phyloP scores from a whole-genome alignment of 805 yeast species.

The Candida silvatica region DNA sequence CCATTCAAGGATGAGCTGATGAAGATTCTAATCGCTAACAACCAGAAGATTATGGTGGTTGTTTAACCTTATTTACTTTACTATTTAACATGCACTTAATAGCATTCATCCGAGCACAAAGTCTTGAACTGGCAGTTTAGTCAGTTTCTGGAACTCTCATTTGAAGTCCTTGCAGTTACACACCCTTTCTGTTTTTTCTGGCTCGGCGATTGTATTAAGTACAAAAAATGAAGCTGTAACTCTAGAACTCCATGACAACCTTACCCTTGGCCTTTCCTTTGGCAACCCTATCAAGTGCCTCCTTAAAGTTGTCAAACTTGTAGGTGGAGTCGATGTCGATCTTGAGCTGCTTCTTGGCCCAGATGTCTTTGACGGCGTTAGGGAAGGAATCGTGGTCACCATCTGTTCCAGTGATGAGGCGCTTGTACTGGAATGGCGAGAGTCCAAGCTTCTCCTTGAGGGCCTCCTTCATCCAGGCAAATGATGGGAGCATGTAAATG shows the following conservation, averaged over 20 bases:
- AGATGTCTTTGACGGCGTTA: constrained; percentile 31
- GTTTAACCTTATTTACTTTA: constrained; percentile 6
- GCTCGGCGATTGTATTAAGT: neutral
- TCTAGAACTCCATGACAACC: constrained; percentile 33
- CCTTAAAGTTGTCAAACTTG: constrained; percentile 31
- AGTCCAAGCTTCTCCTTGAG: constrained; percentile 10
- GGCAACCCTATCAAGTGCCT: constrained; percentile 41
- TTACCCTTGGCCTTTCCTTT: constrained; percentile 57
- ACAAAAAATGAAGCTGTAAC: neutral
- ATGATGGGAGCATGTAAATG: constrained; percentile 18
- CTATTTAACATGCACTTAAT: neutral
- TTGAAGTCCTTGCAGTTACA: too few species aligned
- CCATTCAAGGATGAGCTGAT: constrained; percentile 7
- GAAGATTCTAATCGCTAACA: constrained; percentile 10
- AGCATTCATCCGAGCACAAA: too few species aligned
- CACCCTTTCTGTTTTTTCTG: too few species aligned
- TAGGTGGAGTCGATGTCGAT: constrained; percentile 47
- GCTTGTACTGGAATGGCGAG: constrained; percentile 6
- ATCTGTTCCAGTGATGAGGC: too few species aligned
- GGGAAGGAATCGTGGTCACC: neutral
- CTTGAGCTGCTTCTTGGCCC: constrained; percentile 35
- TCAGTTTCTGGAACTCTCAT: too few species aligned
- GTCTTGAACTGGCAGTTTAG: too few species aligned
- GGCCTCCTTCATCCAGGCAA: constrained; percentile 9
- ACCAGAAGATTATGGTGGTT: constrained; percentile 19